Percentiles rank a stretch among this genome's conserved stretches.
Evolutionary conservation across 2,329 filamentous ascomycete genomes (phyloP).

Genomic region (Aspergillus niger): DNA sequence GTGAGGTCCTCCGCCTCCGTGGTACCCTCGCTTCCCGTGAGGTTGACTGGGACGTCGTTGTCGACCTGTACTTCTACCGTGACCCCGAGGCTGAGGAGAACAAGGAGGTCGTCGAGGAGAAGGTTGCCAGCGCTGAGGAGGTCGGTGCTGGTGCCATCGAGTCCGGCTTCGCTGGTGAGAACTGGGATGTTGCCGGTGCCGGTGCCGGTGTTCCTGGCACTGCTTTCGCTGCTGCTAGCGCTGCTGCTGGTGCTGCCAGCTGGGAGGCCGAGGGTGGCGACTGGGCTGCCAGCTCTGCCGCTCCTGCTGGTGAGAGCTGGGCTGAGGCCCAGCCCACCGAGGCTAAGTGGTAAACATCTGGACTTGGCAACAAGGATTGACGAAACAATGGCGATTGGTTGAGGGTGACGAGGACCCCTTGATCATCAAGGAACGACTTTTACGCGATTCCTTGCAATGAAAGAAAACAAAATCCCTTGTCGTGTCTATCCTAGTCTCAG

Average conservation of each 20-base stretch:
- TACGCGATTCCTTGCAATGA: slow-evolving; percentile 16
- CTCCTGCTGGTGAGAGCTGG: slow-evolving; percentile 42
- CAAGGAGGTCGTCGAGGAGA: slow-evolving; percentile 88
- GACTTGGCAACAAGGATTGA: slow-evolving; percentile 30
- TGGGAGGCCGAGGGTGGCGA: slow-evolving; percentile 63
- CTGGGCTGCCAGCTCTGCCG: slow-evolving; percentile 53
- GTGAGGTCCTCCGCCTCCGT: slow-evolving; percentile 98
- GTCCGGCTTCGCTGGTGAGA: slow-evolving; percentile 71
- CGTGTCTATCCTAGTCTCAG: slow-evolving; percentile 45
- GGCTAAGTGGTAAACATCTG: slow-evolving; percentile 44
- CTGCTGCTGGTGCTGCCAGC: slow-evolving; percentile 62
- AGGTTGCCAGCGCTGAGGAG: slow-evolving; percentile 83
- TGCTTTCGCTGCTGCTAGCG: slow-evolving; percentile 70
- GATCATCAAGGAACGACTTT: background rate
- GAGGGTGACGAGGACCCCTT: slow-evolving; percentile 16
- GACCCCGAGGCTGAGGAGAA: slow-evolving; percentile 99
- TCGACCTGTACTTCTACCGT: slow-evolving; percentile 99
- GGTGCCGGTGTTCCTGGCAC: slow-evolving; percentile 64
- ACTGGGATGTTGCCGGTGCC: slow-evolving; percentile 78
- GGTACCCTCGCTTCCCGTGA: slow-evolving; percentile 96
- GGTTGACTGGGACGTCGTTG: slow-evolving; percentile 98
- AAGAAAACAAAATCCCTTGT: slow-evolving; percentile 31
- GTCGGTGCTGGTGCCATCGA: slow-evolving; percentile 77
- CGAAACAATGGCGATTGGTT: slow-evolving; percentile 22
- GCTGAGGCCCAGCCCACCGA: slow-evolving; percentile 42